phyloP scores from a whole-genome alignment of 2,329 filamentous ascomycete genomes.

The Paraconiothyrium sp. region DNA sequence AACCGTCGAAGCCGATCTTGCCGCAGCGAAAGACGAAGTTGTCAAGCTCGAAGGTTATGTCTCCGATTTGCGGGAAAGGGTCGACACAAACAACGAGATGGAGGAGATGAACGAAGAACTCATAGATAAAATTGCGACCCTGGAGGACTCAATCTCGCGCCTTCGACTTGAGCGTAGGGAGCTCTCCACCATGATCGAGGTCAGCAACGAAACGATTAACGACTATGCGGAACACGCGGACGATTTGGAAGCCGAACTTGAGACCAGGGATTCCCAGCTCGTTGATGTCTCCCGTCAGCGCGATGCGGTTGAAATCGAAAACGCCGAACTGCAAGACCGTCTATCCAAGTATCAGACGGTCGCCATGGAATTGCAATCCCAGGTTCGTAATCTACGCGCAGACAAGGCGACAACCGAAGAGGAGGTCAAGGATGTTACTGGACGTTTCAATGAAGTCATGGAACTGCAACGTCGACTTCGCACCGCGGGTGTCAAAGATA shows the following conservation, averaged over 20 bases:
- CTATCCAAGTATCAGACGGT: slow-evolving; percentile 88
- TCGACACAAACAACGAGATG: slow-evolving; percentile 86
- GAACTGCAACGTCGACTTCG: slow-evolving; percentile 96
- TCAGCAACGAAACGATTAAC: slow-evolving; percentile 92
- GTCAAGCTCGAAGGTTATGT: slow-evolving; percentile 76
- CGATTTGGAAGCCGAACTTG: slow-evolving; percentile 92
- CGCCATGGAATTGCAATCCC: slow-evolving; percentile 67
- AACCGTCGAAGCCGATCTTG: slow-evolving; percentile 51
- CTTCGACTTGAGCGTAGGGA: slow-evolving; percentile 85
- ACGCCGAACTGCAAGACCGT: slow-evolving; percentile 91
- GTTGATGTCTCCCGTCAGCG: slow-evolving; percentile 80
- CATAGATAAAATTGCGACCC: slow-evolving; percentile 83
- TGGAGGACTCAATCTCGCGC: slow-evolving; percentile 84
- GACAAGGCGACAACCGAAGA: slow-evolving; percentile 92
- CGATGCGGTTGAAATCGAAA: slow-evolving; percentile 77
- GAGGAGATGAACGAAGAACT: slow-evolving; percentile 96
- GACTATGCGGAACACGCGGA: slow-evolving; percentile 94
- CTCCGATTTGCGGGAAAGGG: slow-evolving; percentile 87
- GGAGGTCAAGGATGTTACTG: slow-evolving; percentile 89
- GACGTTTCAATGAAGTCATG: slow-evolving; percentile 91
- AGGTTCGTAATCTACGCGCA: slow-evolving; percentile 7
- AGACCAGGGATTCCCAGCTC: slow-evolving; percentile 85
- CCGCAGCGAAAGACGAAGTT: slow-evolving; percentile 2
- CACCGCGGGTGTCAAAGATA: slow-evolving; percentile 86
- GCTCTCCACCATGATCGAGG: slow-evolving; percentile 86